Conservation (phyloP, 2,329 filamentous ascomycete genomes). For the Pestalotiopsis sp. region DNA sequence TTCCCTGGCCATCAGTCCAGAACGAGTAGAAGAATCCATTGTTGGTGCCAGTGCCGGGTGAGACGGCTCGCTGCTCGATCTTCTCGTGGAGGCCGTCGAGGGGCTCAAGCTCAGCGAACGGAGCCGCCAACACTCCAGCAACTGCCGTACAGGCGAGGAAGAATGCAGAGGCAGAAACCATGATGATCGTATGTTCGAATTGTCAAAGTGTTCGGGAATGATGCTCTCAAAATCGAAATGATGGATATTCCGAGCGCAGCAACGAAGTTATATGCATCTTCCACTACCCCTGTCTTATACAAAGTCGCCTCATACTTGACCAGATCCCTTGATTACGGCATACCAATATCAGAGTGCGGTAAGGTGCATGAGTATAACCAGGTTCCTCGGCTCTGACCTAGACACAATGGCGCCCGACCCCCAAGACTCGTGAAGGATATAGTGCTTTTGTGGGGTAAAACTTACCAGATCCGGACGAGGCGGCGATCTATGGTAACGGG, state of each 20-base stretch:
- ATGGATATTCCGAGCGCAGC: neutral
- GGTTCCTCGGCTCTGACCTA: constrained; percentile 19
- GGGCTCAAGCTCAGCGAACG: constrained; percentile 27
- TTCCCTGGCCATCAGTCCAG: constrained; percentile 56
- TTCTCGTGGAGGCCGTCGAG: constrained; percentile 17
- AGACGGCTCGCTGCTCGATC: constrained; percentile 17
- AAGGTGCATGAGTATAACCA: constrained; percentile 21
- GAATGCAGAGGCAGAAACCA: constrained; percentile 31
- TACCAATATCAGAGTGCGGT: neutral
- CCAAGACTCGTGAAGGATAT: constrained; percentile 12
- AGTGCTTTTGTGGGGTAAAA: constrained; percentile 13
- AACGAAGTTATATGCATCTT: constrained; percentile 14
- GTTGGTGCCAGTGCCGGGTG: constrained; percentile 36
- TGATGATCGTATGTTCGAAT: constrained; percentile 8
- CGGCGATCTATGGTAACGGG: constrained; percentile 22
- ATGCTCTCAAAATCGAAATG: neutral
- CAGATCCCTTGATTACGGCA: constrained; percentile 9
- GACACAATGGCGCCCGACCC: constrained; percentile 1
- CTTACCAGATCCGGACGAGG: constrained; percentile 16
- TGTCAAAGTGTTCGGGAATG: neutral
- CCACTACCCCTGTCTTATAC: neutral
- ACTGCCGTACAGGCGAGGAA: constrained; percentile 30
- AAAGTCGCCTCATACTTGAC: constrained; percentile 17
- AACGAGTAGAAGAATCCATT: constrained; percentile 66
- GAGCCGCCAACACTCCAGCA: constrained; percentile 29